Evolutionary conservation across 1,284 basidiomycete species (phyloP).

Genomic region (Cystobasidiaceae sp.): DNA sequence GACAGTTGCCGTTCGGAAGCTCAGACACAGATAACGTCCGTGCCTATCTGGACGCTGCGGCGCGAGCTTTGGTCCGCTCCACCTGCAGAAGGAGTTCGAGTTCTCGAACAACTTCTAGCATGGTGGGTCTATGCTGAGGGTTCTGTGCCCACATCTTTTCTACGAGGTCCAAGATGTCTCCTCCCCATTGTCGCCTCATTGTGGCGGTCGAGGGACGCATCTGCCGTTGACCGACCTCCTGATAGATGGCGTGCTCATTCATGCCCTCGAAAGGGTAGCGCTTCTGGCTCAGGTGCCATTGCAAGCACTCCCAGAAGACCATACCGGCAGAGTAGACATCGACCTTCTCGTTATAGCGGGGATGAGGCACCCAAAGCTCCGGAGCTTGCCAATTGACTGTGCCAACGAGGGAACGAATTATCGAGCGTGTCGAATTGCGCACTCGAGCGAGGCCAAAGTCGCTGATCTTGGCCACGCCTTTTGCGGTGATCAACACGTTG

Average conservation of each 20-base stretch:
- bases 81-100: conserved; percentile 60
- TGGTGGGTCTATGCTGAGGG: conserved; percentile 78
- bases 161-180: conserved; percentile 83
- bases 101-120: conserved; percentile 78
- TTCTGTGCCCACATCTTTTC: conserved; percentile 96
- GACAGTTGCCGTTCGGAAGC: too few species aligned
- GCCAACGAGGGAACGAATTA: conserved; percentile 92
- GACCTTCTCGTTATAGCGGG: conserved; percentile 97
- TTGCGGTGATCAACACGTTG: conserved; percentile 92
- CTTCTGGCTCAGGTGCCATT: conserved; percentile 79
- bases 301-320: conserved; percentile 98
- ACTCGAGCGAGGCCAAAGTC: conserved; percentile 90
- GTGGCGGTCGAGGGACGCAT: conserved; percentile 62
- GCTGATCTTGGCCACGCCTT: conserved; percentile 89
- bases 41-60: too few species aligned
- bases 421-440: conserved; percentile 91
- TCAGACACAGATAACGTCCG: too few species aligned
- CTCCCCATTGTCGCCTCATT: conserved; percentile 82
- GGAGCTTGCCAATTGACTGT: conserved; percentile 99
- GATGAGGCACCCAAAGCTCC: conserved; percentile 92
- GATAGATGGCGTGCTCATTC: conserved; percentile 90
- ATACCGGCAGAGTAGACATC: conserved; percentile 97
- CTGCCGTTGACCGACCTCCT: conserved; percentile 81
- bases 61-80: conserved; percentile 29
- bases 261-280: conserved; percentile 88